Evolutionary conservation across 2,329 filamentous ascomycete species (phyloP).

Genomic region (Epichloe bromicola): DNA sequence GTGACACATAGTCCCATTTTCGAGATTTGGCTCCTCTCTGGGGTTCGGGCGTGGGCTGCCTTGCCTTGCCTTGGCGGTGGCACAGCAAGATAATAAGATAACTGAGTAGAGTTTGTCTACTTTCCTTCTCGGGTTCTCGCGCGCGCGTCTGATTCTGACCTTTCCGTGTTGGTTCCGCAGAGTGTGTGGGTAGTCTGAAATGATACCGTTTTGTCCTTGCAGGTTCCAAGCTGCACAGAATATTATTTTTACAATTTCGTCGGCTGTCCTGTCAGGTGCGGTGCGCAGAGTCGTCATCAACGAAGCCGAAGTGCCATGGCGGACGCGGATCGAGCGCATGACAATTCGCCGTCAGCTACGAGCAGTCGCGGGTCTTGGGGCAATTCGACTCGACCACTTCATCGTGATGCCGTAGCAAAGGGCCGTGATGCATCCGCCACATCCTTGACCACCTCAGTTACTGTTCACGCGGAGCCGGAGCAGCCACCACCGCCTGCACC

Average conservation of each 20-base stretch:
- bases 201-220: too few species aligned
- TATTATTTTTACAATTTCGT: background rate
- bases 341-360: background rate
- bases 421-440: background rate
- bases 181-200: too few species aligned
- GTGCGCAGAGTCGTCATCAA: background rate
- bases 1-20: too few species aligned
- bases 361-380: background rate
- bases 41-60: too few species aligned
- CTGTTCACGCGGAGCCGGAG: background rate
- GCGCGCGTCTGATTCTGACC: background rate
- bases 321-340: background rate
- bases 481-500: constrained; percentile 3
- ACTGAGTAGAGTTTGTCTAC: background rate
- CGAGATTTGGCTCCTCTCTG: too few species aligned
- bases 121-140: background rate
- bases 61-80: too few species aligned
- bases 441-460: background rate
- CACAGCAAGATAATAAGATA: too few species aligned
- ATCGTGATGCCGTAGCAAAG: background rate
- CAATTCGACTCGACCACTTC: background rate
- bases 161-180: too few species aligned
- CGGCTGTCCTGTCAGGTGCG: background rate
- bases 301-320: background rate
- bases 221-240: too few species aligned